These are phyloP conservation scores for Cytospora piceae DNA, from an alignment of 2,329 filamentous ascomycete genomes.

Conservation along the genomic window DNA sequence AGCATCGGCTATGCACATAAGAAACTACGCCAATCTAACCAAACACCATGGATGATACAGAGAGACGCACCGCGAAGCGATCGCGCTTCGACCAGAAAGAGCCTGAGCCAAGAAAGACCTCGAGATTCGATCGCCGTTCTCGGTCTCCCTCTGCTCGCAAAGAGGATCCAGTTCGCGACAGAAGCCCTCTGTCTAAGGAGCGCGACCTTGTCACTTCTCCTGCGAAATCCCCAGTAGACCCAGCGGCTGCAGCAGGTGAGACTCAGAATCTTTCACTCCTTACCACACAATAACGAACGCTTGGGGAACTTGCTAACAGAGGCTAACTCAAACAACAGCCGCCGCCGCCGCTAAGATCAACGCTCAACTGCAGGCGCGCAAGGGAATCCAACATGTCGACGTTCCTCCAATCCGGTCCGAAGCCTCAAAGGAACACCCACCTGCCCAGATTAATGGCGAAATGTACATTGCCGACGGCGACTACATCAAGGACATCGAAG, in stretches of 20 bases:
- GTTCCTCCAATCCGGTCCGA: conserved; percentile 74
- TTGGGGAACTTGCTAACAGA: conserved; percentile 35
- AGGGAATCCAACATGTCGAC: conserved; percentile 87
- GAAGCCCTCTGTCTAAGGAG: conserved; percentile 70
- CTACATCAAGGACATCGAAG: conserved; percentile 98
- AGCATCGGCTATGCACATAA: conserved; percentile 13
- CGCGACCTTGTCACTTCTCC: conserved; percentile 43
- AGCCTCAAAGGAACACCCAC: conserved; percentile 42
- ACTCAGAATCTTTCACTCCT: not conserved
- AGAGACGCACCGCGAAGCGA: conserved; percentile 74
- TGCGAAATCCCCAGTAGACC: conserved; percentile 62
- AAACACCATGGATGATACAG: conserved; percentile 72
- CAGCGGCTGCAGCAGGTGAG: conserved; percentile 78
- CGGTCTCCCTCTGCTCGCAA: conserved; percentile 75
- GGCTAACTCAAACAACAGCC: conserved; percentile 51
- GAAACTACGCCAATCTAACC: conserved; percentile 3
- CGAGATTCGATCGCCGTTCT: conserved; percentile 90
- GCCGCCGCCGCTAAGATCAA: conserved; percentile 90
- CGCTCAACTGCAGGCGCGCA: conserved; percentile 81
- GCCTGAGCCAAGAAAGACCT: conserved; percentile 73
- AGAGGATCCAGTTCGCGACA: conserved; percentile 72
- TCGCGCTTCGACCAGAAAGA: conserved; percentile 95
- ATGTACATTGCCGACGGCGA: conserved; percentile 96
- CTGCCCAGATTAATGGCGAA: conserved; percentile 73
- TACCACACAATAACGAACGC: conserved; percentile 7